These are phyloP conservation scores for Calonectria crousiana DNA, from an alignment of 2,329 filamentous ascomycete species.

Conservation along the genomic window DNA sequence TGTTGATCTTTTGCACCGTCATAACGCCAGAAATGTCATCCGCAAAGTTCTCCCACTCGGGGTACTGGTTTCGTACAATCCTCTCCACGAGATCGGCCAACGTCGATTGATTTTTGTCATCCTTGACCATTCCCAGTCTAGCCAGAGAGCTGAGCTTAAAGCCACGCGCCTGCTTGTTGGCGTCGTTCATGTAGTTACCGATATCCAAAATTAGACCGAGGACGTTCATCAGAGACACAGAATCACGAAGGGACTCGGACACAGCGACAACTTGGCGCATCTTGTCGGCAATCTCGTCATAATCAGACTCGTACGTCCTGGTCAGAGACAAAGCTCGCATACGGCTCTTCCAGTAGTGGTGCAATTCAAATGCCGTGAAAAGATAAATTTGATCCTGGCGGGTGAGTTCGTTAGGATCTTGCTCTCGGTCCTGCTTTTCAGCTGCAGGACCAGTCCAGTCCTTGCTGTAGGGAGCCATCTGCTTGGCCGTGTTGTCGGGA, in stretches of 20 bases:
- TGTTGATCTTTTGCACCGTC: conserved; percentile 88
- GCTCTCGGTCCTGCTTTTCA: conserved; percentile 80
- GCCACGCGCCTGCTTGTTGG: conserved; percentile 96
- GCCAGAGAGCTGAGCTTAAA: conserved; percentile 98
- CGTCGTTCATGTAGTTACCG: conserved; percentile 99
- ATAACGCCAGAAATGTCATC: conserved; percentile 87
- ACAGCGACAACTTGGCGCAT: conserved; percentile 88
- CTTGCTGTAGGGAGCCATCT: conserved; percentile 94
- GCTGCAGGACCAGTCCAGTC: conserved; percentile 95
- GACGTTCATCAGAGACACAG: conserved; percentile 94
- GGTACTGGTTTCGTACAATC: conserved; percentile 95
- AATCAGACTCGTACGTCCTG: conserved; percentile 86
- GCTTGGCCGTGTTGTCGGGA: conserved; percentile 88
- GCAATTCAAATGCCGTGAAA: conserved; percentile 91
- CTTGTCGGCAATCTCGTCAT: conserved; percentile 90
- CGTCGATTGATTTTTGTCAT: conserved; percentile 98
- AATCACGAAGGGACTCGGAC: conserved; percentile 90
- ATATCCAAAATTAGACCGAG: conserved; percentile 96
- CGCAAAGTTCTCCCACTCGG: conserved; percentile 91
- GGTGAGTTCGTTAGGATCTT: conserved; percentile 89
- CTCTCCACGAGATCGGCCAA: conserved; percentile 96
- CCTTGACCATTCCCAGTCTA: conserved; percentile 96
- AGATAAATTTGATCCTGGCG: conserved; percentile 96
- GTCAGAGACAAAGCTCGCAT: conserved; percentile 92
- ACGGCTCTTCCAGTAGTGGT: conserved; percentile 98